Conservation (phyloP, 2,329 filamentous ascomycete genomes). For the Passalora sequoiae region DNA sequence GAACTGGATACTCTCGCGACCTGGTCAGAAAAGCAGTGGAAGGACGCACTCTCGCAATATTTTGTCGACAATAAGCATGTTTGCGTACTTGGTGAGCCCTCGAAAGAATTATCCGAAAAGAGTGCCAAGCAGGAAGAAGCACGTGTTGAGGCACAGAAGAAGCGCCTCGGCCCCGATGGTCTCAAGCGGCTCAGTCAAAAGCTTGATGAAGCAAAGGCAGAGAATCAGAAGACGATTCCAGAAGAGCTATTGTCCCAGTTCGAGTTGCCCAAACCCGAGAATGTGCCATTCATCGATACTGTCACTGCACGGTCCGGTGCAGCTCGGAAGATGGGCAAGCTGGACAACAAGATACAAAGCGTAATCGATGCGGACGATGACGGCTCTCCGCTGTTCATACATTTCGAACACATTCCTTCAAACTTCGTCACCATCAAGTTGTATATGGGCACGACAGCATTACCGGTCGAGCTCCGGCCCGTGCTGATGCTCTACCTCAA, state of each 20-base stretch:
- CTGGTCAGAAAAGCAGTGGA: constrained; percentile 84
- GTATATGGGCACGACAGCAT: constrained; percentile 68
- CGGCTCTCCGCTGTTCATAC: constrained; percentile 71
- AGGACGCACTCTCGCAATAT: constrained; percentile 74
- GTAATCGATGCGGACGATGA: constrained; percentile 65
- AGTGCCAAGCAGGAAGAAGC: constrained; percentile 76
- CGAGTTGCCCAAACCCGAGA: constrained; percentile 76
- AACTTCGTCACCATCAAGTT: constrained; percentile 86
- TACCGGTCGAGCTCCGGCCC: constrained; percentile 79
- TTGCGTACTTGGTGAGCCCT: constrained; percentile 83
- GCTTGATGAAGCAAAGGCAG: constrained; percentile 75
- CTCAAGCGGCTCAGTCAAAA: constrained; percentile 68
- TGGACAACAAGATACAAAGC: constrained; percentile 66
- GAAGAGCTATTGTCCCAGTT: constrained; percentile 74
- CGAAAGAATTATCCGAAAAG: constrained; percentile 69
- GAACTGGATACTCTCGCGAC: constrained; percentile 63
- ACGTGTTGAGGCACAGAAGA: constrained; percentile 71
- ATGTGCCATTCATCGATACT: constrained; percentile 91
- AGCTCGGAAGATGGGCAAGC: constrained; percentile 64
- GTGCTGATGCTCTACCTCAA: constrained; percentile 78
- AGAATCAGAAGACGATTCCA: constrained; percentile 85
- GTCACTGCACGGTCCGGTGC: constrained; percentile 76
- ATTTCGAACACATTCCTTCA: constrained; percentile 90
- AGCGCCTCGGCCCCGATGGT: constrained; percentile 75
- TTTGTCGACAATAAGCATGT: constrained; percentile 80